Conservation (phyloP, 1,284 basidiomycete species). For the Ganoderma meredithae region DNA sequence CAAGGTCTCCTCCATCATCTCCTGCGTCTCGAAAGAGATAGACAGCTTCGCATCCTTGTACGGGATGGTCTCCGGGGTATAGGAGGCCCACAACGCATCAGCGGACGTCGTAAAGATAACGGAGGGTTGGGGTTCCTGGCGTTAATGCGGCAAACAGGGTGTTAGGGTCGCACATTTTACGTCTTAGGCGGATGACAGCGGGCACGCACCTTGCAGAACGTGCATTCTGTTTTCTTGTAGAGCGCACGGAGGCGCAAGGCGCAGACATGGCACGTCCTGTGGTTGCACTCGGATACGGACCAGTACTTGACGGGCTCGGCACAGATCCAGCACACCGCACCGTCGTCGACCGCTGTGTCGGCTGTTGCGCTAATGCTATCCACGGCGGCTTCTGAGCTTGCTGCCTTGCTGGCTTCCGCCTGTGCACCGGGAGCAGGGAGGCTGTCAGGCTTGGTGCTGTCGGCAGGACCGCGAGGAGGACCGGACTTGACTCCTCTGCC, state of each 20-base stretch:
- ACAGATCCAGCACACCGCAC: slow-evolving; percentile 89
- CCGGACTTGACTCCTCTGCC: slow-evolving; percentile 33
- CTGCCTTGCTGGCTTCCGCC: slow-evolving; percentile 12
- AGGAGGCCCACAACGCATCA: slow-evolving; percentile 70
- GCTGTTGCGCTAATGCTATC: slow-evolving; percentile 16
- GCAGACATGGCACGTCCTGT: slow-evolving; percentile 93
- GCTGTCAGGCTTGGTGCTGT: slow-evolving; percentile 19
- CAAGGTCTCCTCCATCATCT: slow-evolving; percentile 96
- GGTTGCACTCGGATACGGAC: slow-evolving; percentile 90
- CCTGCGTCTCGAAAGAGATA: slow-evolving; percentile 89
- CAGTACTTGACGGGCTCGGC: slow-evolving; percentile 94
- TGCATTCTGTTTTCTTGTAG: slow-evolving; percentile 94
- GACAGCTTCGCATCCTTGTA: slow-evolving; percentile 81
- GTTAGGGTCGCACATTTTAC: slow-evolving; percentile 12
- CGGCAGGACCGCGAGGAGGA: slow-evolving; percentile 21
- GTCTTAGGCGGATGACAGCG: background rate
- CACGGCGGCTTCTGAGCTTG: slow-evolving; percentile 16
- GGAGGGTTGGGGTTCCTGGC: slow-evolving; percentile 77
- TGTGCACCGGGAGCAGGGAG: slow-evolving; percentile 11
- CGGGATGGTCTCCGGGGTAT: slow-evolving; percentile 61
- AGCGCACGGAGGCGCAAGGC: slow-evolving; percentile 90
- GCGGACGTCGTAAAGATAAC: slow-evolving; percentile 86
- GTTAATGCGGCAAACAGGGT: background rate
- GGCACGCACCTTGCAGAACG: slow-evolving; percentile 89
- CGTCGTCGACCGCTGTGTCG: slow-evolving; percentile 44